Evolutionary conservation across 148 eudicot species (phyloP), one percentile per base, ranked within the genome.

Genomic region (Persicaria maculosa): DNA sequence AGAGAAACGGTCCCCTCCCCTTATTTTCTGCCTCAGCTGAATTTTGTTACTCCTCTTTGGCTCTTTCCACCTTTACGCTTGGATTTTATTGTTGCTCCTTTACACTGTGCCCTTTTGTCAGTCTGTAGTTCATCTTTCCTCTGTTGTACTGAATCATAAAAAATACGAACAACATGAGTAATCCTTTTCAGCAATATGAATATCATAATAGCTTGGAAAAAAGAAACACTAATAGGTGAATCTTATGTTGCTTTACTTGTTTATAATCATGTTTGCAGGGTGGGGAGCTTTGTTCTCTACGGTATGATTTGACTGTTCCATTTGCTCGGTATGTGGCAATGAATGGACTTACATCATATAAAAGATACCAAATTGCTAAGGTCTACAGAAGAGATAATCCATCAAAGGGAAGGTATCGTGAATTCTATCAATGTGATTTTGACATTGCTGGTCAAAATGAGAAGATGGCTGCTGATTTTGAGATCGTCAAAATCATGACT

Each of bases 401-500:
- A 59, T 96, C 99, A 5, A 92, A 96, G 83, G 99, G 99, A 79
- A 83, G 97, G 78, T 92, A 81, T 73, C 92, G 97, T 77, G 99
- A 96, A 86, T 96, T 96, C 79, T 96, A 90, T 90, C 99, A 96
- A 81, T 92, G 99, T 77, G 97, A 96, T 75, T 89, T 92, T 78
- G 99, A 92, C 74, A 89, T 95, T 61, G 99, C 99, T 62, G 97
- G 99, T 67, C 92, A 92, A 50, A 87, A 77, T 74, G 97, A 89
- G 54, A 86, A 83, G 68, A 92, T 92, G 97, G 89, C 89, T 59
- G 94, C 97, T 50, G 97, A 92, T 71, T 96, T 90, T 81, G 97
- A 96, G 90, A 92, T 89, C 76, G 75, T 96, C 55, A 88, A 92
- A 74, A 84, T 92, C 76, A 79, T 96, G 87, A 92, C 94, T 50